Evolutionary conservation across 2,329 filamentous ascomycete species (phyloP).

Genomic region (Cryphonectria radicalis): DNA sequence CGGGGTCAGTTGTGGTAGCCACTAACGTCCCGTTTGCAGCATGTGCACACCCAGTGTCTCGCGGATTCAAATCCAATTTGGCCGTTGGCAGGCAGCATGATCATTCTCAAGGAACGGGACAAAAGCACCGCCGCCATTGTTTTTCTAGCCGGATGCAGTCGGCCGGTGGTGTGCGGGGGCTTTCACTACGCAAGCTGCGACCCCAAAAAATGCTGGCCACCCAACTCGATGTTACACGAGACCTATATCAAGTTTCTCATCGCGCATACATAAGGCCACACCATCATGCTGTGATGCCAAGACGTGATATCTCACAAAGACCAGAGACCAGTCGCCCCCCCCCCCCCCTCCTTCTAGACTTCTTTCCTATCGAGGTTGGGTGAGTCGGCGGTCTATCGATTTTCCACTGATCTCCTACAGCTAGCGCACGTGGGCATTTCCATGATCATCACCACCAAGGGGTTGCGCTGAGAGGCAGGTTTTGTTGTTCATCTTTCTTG

Average conservation of each 20-base stretch:
- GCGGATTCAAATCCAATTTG: slow-evolving; percentile 26
- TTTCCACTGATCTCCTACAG: slow-evolving; percentile 19
- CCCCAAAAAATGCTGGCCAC: not conserved
- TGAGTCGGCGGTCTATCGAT: slow-evolving; percentile 16
- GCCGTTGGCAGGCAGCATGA: slow-evolving; percentile 10
- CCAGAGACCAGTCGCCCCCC: slow-evolving; percentile 18
- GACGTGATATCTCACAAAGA: slow-evolving; percentile 28
- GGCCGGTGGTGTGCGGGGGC: not conserved
- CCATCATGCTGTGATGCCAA: slow-evolving; percentile 15
- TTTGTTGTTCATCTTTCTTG: not conserved
- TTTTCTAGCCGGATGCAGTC: not conserved
- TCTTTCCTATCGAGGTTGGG: slow-evolving; percentile 9
- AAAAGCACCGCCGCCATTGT: not conserved
- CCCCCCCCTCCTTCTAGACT: slow-evolving; percentile 10
- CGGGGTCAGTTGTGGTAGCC: not conserved
- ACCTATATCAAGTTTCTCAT: slow-evolving; percentile 16
- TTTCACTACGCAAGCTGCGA: not conserved
- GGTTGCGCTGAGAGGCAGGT: not conserved
- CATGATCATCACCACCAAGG: not conserved
- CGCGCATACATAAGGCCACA: slow-evolving; percentile 21
- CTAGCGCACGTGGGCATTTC: not conserved
- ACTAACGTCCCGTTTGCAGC: slow-evolving; percentile 9
- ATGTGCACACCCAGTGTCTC: slow-evolving; percentile 14
- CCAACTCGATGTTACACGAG: not conserved
- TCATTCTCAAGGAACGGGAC: not conserved